These are phyloP conservation scores for Aspergillus puulaauensis DNA, from an alignment of 2,329 filamentous ascomycete genomes.

Conservation along the genomic window DNA sequence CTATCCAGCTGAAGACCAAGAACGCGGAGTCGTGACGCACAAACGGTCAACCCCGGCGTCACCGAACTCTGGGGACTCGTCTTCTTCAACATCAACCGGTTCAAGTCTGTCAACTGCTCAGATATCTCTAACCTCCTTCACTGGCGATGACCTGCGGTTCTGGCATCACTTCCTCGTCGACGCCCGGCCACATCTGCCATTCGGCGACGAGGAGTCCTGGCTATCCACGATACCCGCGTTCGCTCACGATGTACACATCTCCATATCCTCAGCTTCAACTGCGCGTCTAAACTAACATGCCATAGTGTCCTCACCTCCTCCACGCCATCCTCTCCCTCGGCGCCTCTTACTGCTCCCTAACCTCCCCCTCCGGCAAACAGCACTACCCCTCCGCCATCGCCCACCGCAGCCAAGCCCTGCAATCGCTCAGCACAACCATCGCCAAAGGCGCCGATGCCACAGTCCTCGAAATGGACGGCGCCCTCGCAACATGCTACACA, in stretches of 20 bases:
- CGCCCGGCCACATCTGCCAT: conserved; percentile 10
- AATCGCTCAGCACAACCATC: conserved; percentile 59
- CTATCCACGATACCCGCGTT: conserved; percentile 4
- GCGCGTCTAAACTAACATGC: conserved; percentile 10
- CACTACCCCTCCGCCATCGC: conserved; percentile 60
- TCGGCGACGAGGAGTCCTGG: conserved; percentile 7
- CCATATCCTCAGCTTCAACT: neutral
- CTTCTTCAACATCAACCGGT: neutral
- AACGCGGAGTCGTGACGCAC: neutral
- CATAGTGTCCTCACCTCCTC: conserved; percentile 62
- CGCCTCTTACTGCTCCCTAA: conserved; percentile 56
- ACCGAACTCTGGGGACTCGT: neutral
- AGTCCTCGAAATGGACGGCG: conserved; percentile 26
- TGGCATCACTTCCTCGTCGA: conserved; percentile 11
- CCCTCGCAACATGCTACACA: conserved; percentile 34
- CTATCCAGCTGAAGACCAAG: conserved; percentile 26
- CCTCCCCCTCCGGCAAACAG: conserved; percentile 52
- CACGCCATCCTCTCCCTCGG: conserved; percentile 68
- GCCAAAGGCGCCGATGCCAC: conserved; percentile 17
- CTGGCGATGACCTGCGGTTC: conserved; percentile 11
- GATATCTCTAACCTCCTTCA: neutral
- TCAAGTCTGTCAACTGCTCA: neutral
- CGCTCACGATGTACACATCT: conserved; percentile 4
- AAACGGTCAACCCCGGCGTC: neutral
- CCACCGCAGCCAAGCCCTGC: conserved; percentile 66